These are phyloP conservation scores for Blastobotrys parvus DNA, from an alignment of 805 yeast genomes.

Conservation along the genomic window DNA sequence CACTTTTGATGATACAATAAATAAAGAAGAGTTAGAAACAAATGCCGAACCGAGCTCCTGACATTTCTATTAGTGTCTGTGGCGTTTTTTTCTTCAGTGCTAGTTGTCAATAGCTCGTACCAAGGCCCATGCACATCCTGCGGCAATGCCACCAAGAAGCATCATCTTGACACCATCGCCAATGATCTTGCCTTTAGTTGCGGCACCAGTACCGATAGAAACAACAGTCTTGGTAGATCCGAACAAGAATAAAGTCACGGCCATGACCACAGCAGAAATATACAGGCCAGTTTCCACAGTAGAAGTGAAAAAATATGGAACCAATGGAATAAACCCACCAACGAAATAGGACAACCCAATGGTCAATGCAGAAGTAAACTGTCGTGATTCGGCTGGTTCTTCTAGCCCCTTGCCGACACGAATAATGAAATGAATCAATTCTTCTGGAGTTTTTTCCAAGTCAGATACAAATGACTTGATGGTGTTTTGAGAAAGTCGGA, in stretches of 20 bases:
- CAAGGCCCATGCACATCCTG: slow-evolving; percentile 92
- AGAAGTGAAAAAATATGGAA: slow-evolving; percentile 80
- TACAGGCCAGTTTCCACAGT: slow-evolving; percentile 73
- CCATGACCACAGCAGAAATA: slow-evolving; percentile 72
- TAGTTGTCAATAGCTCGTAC: slow-evolving; percentile 63
- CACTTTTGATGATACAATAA: too few species aligned
- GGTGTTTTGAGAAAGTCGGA: slow-evolving; percentile 61
- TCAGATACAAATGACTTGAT: slow-evolving; percentile 67
- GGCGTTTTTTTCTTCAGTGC: not conserved
- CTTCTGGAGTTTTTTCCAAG: slow-evolving; percentile 66
- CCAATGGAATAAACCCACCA: slow-evolving; percentile 86
- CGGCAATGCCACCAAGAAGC: slow-evolving; percentile 93
- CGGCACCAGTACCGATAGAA: slow-evolving; percentile 72
- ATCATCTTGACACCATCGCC: slow-evolving; percentile 88
- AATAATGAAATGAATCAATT: slow-evolving; percentile 78
- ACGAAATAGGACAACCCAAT: slow-evolving; percentile 83
- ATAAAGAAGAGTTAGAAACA: too few species aligned
- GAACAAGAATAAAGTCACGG: slow-evolving; percentile 73
- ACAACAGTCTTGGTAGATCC: slow-evolving; percentile 80
- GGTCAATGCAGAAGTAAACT: slow-evolving; percentile 77
- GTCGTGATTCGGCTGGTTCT: slow-evolving; percentile 91
- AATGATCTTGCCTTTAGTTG: slow-evolving; percentile 34
- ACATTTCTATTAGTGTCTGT: too few species aligned
- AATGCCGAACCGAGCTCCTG: too few species aligned
- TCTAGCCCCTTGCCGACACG: slow-evolving; percentile 88